Percentiles rank a stretch among this genome's conserved stretches.
Evolutionary conservation across 805 yeast species (phyloP).

Genomic region (Dipodascopsis uninucleata): DNA sequence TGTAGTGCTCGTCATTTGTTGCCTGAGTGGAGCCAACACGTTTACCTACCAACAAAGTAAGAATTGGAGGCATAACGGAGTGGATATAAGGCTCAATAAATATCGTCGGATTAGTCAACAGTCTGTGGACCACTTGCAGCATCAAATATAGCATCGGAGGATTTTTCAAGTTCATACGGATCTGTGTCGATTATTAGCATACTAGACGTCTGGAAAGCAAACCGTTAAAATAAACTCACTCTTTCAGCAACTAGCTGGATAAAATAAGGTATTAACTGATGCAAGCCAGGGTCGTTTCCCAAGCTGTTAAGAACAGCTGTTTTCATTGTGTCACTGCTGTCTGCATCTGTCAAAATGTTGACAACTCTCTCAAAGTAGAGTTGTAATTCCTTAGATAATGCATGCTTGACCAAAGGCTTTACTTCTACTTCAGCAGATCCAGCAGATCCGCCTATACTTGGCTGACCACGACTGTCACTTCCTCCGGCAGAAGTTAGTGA

Average conservation of each 20-base stretch:
- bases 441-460: slow-evolving; percentile 33
- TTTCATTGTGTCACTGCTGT: slow-evolving; percentile 51
- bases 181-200: background rate
- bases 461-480: background rate
- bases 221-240: slow-evolving; percentile 28
- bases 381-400: slow-evolving; percentile 88
- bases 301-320: slow-evolving; percentile 81
- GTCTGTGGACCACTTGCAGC: slow-evolving; percentile 82
- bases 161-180: slow-evolving; percentile 79
- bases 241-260: slow-evolving; percentile 96
- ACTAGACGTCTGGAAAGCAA: background rate
- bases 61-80: slow-evolving; percentile 92
- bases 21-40: slow-evolving; percentile 60
- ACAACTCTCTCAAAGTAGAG: slow-evolving; percentile 88
- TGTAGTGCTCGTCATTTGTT: slow-evolving; percentile 41
- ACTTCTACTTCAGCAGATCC: slow-evolving; percentile 54
- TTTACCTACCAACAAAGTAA: slow-evolving; percentile 84
- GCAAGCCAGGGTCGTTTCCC: slow-evolving; percentile 90
- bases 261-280: slow-evolving; percentile 93
- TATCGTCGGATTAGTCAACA: slow-evolving; percentile 75
- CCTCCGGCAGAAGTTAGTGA: slow-evolving; percentile 4
- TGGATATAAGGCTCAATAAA: slow-evolving; percentile 88
- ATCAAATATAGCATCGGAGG: slow-evolving; percentile 70
- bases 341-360: slow-evolving; percentile 60
- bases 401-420: slow-evolving; percentile 91